These are phyloP conservation scores for Hyphopichia wangnamkhiaoensis DNA, from an alignment of 1,139 yeast species.

Conservation along the genomic window DNA sequence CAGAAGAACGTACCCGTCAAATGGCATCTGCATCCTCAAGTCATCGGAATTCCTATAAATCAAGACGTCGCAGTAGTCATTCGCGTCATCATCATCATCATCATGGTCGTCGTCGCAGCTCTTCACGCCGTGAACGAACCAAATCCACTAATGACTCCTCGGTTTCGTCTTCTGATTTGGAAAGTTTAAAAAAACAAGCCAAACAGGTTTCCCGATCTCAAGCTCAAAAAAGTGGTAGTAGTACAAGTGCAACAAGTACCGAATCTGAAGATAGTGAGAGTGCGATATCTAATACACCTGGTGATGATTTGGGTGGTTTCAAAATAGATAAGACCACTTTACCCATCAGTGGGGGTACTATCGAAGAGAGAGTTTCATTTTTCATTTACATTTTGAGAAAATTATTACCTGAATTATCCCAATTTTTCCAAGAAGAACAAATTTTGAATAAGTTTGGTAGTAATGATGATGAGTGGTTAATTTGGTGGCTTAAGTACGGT, in stretches of 20 bases:
- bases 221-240: too few relatives aligned
- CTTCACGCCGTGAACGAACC: background rate
- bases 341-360: slow-evolving; percentile 65
- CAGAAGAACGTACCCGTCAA: slow-evolving; percentile 37
- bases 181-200: background rate
- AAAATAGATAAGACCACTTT: slow-evolving; percentile 38
- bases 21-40: slow-evolving; percentile 5
- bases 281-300: background rate
- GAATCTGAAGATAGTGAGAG: slow-evolving; percentile 2
- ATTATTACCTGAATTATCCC: slow-evolving; percentile 73
- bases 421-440: slow-evolving; percentile 80
- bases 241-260: too few relatives aligned
- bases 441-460: slow-evolving; percentile 61
- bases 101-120: slow-evolving; percentile 1
- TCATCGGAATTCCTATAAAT: background rate
- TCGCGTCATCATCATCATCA: background rate
- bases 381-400: slow-evolving; percentile 68
- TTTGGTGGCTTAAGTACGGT: slow-evolving; percentile 93
- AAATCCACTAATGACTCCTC: background rate
- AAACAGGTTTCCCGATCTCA: too few relatives aligned
- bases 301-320: slow-evolving; percentile 1
- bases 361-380: slow-evolving; percentile 69
- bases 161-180: background rate
- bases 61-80: slow-evolving; percentile 5
- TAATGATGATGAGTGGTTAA: slow-evolving; percentile 83